Evolutionary conservation across 768 basidiomycete genomes (phyloP).

Genomic region (Cystobasidium ongulense): DNA sequence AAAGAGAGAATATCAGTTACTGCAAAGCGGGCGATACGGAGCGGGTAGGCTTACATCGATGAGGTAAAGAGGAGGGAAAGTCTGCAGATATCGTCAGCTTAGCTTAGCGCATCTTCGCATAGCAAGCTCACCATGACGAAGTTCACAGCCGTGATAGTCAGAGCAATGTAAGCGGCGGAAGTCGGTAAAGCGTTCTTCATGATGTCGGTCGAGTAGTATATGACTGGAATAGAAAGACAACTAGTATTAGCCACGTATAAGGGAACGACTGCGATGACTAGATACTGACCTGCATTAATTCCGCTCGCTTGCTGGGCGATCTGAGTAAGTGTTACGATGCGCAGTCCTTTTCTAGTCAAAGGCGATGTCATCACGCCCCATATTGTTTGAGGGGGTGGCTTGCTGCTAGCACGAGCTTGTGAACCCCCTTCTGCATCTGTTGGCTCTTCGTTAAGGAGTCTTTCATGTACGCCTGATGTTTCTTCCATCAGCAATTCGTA

Average conservation of each 20-base stretch:
- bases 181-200: constrained; percentile 42
- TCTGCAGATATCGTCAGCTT: constrained; percentile 34
- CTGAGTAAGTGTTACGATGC: constrained; percentile 15
- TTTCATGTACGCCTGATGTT: background rate
- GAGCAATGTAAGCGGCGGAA: constrained; percentile 43
- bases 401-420: background rate
- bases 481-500: background rate
- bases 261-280: background rate
- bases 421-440: background rate
- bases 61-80: constrained; percentile 45
- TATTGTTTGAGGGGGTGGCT: constrained; percentile 1
- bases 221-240: background rate
- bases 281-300: constrained; percentile 13
- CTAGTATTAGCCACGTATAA: background rate
- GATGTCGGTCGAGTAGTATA: constrained; percentile 28
- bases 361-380: constrained; percentile 14
- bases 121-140: constrained; percentile 38
- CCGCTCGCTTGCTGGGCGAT: constrained; percentile 27
- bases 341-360: constrained; percentile 13
- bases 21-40: no score
- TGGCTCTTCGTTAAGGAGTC: background rate
- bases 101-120: background rate
- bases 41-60: constrained; percentile 43
- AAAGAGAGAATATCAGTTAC: background rate
- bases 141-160: constrained; percentile 45